Evolutionary conservation across 140 eudicot species (phyloP).

Genomic region (Cichorium intybus): DNA sequence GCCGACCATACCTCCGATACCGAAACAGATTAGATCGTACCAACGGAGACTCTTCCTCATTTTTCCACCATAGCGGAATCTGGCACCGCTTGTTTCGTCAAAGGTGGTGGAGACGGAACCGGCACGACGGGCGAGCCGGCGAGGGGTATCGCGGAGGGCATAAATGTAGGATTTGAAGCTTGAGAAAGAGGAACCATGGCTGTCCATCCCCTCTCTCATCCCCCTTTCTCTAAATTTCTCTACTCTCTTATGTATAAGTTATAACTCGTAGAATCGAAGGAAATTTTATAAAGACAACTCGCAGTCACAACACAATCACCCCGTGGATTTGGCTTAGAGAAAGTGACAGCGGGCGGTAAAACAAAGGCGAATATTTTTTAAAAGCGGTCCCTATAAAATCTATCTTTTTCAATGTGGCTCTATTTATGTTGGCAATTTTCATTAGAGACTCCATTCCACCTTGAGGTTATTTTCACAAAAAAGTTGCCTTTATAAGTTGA

Average conservation of each 20-base stretch:
- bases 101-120: constrained; percentile 55
- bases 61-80: constrained; percentile 54
- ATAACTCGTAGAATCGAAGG: constrained; percentile 11
- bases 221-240: constrained; percentile 5
- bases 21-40: constrained; percentile 83
- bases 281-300: constrained; percentile 9
- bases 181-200: constrained; percentile 65
- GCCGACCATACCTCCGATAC: constrained; percentile 98
- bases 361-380: not conserved
- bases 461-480: not conserved
- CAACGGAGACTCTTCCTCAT: constrained; percentile 65
- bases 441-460: not conserved
- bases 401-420: not conserved
- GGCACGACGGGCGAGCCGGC: constrained; percentile 67
- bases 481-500: constrained; percentile 13
- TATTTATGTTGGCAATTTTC: not conserved
- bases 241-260: not conserved
- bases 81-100: constrained; percentile 56
- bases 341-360: constrained; percentile 27
- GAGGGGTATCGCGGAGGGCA: constrained; percentile 74
- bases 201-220: constrained; percentile 15
- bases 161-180: constrained; percentile 54
- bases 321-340: constrained; percentile 26
- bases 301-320: constrained; percentile 20
- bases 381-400: constrained; percentile 6